Percentiles rank a stretch among this genome's conserved stretches.
Evolutionary conservation across 164 flowering plant species (phyloP).

Genomic region (Berberis vulgaris): DNA sequence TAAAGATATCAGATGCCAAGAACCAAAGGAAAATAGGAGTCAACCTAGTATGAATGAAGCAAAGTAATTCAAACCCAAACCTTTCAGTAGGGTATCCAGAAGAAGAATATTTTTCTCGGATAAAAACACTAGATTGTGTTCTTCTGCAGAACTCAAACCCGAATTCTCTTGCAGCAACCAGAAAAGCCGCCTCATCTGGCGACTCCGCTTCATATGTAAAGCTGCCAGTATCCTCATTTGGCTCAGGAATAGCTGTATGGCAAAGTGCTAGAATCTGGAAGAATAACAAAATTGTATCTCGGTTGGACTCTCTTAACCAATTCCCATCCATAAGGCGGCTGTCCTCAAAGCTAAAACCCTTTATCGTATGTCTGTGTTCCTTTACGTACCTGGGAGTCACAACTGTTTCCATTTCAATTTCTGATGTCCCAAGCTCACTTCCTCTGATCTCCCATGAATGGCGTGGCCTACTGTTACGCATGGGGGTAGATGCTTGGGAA

Average conservation of each 20-base stretch:
- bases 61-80: constrained; percentile 15
- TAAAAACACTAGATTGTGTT: constrained; percentile 40
- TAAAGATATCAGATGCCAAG: no score
- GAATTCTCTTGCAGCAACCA: constrained; percentile 65
- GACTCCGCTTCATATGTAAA: constrained; percentile 75
- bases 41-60: not conserved
- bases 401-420: constrained; percentile 8
- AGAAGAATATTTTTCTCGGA: constrained; percentile 34
- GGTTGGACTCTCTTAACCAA: constrained; percentile 26
- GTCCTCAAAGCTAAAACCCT: constrained; percentile 63
- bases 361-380: constrained; percentile 23
- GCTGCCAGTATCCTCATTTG: constrained; percentile 42
- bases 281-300: constrained; percentile 32
- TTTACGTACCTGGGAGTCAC: constrained; percentile 1
- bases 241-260: constrained; percentile 64
- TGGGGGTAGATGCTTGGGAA: constrained; percentile 10
- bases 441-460: no score
- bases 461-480: no score
- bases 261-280: constrained; percentile 52
- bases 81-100: constrained; percentile 30
- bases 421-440: constrained; percentile 3
- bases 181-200: constrained; percentile 77
- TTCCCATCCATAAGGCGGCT: constrained; percentile 42
- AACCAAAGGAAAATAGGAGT: not conserved
- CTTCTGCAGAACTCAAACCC: constrained; percentile 61